Conservation (phyloP, 2,329 filamentous ascomycete species). For the Fulvia fulva region DNA sequence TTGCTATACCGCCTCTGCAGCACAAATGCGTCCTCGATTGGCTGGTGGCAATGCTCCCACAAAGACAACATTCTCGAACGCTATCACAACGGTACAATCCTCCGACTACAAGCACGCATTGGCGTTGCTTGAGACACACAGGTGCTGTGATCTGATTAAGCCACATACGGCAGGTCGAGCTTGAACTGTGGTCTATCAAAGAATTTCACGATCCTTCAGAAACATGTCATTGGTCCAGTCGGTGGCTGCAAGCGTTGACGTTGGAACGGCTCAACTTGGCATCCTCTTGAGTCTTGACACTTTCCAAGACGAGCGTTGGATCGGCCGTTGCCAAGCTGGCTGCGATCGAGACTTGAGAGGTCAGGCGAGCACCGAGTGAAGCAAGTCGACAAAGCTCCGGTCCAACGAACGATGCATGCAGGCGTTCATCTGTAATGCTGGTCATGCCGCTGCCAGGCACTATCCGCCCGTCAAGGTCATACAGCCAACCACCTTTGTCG, state of each 20-base stretch:
- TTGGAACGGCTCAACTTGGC: neutral
- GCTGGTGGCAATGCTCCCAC: neutral
- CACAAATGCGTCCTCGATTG: neutral
- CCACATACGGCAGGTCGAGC: constrained; percentile 1
- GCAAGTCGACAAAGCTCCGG: neutral
- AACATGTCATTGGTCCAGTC: neutral
- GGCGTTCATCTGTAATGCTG: neutral
- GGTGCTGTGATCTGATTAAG: neutral
- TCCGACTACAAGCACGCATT: constrained; percentile 3
- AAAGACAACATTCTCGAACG: neutral
- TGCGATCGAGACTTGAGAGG: neutral
- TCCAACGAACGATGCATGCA: neutral
- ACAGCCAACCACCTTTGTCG: neutral
- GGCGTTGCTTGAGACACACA: neutral
- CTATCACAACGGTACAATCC: constrained; percentile 2
- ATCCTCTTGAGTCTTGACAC: neutral
- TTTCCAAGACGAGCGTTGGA: neutral
- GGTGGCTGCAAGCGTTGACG: neutral
- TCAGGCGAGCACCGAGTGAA: constrained; percentile 1
- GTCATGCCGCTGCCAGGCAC: neutral
- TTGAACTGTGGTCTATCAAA: neutral
- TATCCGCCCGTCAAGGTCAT: neutral
- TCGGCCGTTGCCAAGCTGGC: neutral
- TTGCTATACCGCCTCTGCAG: neutral
- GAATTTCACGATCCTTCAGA: neutral